Evolutionary conservation across 345 rosid genomes (phyloP).

Genomic region (Euphorbia pulcherrima): DNA sequence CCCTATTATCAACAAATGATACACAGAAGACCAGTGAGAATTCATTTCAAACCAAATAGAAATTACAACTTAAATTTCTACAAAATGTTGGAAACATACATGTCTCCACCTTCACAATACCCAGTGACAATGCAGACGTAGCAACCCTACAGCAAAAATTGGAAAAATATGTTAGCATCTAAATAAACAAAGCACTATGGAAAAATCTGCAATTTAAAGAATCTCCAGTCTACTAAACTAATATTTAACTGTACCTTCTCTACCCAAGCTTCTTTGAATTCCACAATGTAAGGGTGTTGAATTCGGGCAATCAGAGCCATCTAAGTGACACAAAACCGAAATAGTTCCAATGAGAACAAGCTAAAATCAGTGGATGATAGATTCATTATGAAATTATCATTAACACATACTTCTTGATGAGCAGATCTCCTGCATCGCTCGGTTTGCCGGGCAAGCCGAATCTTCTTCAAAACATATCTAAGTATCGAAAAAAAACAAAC

Average conservation of each 20-base stretch:
- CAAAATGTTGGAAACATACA: conserved; percentile 51
- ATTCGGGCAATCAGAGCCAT: conserved; percentile 91
- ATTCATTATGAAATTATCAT: background rate
- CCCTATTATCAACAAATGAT: conserved; percentile 46
- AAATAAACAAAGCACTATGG: background rate
- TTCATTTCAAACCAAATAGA: conserved; percentile 10
- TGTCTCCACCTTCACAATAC: conserved; percentile 99
- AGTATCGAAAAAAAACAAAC: conserved; percentile 15
- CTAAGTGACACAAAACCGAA: conserved; percentile 35
- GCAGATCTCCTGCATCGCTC: conserved; percentile 98
- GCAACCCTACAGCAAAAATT: conserved; percentile 64
- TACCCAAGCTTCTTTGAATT: conserved; percentile 99
- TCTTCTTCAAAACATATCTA: conserved; percentile 98
- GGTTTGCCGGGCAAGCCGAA: conserved; percentile 89
- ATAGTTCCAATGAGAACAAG: background rate
- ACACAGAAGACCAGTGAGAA: conserved; percentile 9
- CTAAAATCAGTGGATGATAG: background rate
- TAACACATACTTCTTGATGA: conserved; percentile 73
- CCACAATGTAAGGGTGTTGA: conserved; percentile 90
- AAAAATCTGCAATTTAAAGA: background rate
- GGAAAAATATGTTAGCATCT: background rate
- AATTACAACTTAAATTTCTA: conserved; percentile 8
- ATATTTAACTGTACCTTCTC: conserved; percentile 51
- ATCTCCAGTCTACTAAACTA: too few relatives aligned
- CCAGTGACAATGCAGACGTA: conserved; percentile 98